A percentile compares a stretch with the other conserved stretches of the same genome.
These are phyloP conservation scores for Xerophyta viscosa DNA, from an alignment of 106 monocot genomes.

Conservation along the genomic window DNA sequence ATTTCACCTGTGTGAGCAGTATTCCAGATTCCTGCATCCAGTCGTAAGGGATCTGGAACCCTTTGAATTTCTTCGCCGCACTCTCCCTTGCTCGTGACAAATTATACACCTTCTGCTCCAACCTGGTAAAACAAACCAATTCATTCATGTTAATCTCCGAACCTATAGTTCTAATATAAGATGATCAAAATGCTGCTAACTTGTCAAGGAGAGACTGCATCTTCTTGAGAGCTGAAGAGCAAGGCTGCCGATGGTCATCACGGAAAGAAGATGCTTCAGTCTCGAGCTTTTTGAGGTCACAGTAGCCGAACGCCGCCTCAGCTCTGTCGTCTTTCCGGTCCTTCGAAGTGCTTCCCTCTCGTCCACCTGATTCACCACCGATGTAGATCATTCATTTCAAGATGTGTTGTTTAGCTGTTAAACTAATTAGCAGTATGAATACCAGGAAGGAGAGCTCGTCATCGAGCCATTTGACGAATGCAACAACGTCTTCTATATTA, in stretches of 20 bases:
- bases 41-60: conserved; percentile 73
- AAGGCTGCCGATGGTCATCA: conserved; percentile 56
- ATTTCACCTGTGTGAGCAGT: conserved; percentile 68
- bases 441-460: conserved; percentile 98
- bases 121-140: conserved; percentile 17
- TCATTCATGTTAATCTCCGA: too few species aligned
- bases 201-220: conserved; percentile 85
- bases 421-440: background rate
- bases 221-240: conserved; percentile 70
- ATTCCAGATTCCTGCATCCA: conserved; percentile 86
- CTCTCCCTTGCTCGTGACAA: conserved; percentile 64
- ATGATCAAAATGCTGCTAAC: too few species aligned
- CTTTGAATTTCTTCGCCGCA: conserved; percentile 56
- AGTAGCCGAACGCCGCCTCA: conserved; percentile 91
- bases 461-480: conserved; percentile 99
- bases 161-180: too few species aligned
- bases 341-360: conserved; percentile 97
- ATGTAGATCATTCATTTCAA: too few species aligned
- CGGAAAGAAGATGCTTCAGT: conserved; percentile 50
- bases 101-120: conserved; percentile 88
- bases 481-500: conserved; percentile 83
- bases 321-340: conserved; percentile 97
- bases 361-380: too few species aligned
- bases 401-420: too few species aligned
- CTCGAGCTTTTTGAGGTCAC: conserved; percentile 87